These are phyloP conservation scores for Trichoderma orchidacearum DNA, from an alignment of 495 filamentous ascomycete genomes.

Conservation along the genomic window DNA sequence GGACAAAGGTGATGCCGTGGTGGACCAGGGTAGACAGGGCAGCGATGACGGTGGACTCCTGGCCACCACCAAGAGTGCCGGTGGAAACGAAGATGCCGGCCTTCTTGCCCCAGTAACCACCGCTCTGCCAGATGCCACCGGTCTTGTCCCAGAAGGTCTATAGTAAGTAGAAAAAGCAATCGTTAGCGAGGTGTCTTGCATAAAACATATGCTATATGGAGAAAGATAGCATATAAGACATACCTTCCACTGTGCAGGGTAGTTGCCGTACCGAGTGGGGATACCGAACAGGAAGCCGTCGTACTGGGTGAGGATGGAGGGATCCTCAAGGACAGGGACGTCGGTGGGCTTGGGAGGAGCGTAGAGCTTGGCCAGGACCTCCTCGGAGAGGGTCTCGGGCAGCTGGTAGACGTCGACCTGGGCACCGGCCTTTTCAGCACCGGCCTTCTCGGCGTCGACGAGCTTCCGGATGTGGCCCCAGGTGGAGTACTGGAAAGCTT, in stretches of 20 bases:
- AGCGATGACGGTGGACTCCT: slow-evolving; percentile 76
- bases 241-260: slow-evolving; percentile 87
- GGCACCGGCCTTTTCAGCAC: slow-evolving; percentile 81
- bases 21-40: slow-evolving; percentile 81
- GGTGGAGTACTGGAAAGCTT: slow-evolving; percentile 64
- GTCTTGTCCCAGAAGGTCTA: slow-evolving; percentile 71
- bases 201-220: background rate
- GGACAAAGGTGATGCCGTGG: slow-evolving; percentile 93
- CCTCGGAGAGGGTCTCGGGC: slow-evolving; percentile 71
- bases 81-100: slow-evolving; percentile 86
- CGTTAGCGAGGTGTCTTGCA: background rate
- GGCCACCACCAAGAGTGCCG: slow-evolving; percentile 71
- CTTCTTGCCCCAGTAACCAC: slow-evolving; percentile 79
- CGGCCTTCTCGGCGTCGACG: slow-evolving; percentile 80
- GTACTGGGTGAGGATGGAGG: slow-evolving; percentile 56
- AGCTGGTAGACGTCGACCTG: slow-evolving; percentile 72
- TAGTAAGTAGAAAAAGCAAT: background rate
- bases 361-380: slow-evolving; percentile 73
- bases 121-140: slow-evolving; percentile 55
- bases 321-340: slow-evolving; percentile 50
- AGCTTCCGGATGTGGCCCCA: slow-evolving; percentile 83
- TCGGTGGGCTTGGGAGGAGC: slow-evolving; percentile 61
- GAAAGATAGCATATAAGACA: slow-evolving; percentile 4
- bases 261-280: slow-evolving; percentile 97
- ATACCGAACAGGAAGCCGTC: slow-evolving; percentile 92